Percentiles rank a stretch among this genome's conserved stretches.
phyloP scores from a whole-genome alignment of 331 rosid genomes.

The Acacia concinna region DNA sequence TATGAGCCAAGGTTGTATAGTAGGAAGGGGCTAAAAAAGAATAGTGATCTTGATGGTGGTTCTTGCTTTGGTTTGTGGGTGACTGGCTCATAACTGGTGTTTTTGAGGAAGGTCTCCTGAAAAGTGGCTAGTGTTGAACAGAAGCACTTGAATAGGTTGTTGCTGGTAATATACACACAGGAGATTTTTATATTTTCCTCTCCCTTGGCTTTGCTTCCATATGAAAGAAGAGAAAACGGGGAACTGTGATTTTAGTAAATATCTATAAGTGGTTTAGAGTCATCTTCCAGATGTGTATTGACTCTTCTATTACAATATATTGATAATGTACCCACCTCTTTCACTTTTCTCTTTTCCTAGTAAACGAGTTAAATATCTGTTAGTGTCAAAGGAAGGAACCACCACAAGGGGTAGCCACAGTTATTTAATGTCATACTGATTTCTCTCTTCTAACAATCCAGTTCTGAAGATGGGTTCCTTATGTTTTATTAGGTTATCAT shows the following conservation, averaged over 20 bases:
- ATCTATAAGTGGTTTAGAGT: neutral
- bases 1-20: neutral
- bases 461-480: neutral
- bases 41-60: neutral
- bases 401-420: neutral
- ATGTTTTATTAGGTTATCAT: neutral
- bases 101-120: neutral
- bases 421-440: neutral
- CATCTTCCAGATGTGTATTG: neutral
- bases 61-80: neutral
- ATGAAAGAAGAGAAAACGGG: neutral
- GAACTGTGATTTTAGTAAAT: neutral
- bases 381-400: neutral
- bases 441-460: neutral
- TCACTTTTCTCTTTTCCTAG: neutral
- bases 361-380: neutral
- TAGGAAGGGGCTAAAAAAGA: neutral
- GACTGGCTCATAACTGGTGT: neutral
- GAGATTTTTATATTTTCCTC: neutral
- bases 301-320: neutral
- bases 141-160: neutral
- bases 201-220: neutral
- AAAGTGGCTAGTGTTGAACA: neutral
- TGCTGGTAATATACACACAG: neutral
- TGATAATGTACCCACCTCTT: neutral